Conservation (phyloP, 2,329 filamentous ascomycete species). For the Neopestalotiopsis rosae region DNA sequence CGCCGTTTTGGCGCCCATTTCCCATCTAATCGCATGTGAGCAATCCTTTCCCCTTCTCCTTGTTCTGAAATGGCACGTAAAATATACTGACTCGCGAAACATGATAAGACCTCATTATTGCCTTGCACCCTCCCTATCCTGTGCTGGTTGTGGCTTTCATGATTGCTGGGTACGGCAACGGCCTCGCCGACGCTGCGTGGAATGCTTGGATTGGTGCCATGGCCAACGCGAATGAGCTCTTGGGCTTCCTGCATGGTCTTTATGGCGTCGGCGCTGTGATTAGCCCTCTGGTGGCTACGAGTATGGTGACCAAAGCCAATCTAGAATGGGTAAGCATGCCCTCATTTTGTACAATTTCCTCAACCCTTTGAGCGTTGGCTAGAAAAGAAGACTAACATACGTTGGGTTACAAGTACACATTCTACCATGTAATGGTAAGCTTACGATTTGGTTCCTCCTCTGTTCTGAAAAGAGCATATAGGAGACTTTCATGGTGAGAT, state of each 20-base stretch:
- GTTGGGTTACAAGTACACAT: slow-evolving; percentile 55
- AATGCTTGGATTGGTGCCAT: slow-evolving; percentile 68
- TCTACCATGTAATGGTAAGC: slow-evolving; percentile 77
- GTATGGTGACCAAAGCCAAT: slow-evolving; percentile 67
- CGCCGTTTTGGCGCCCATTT: slow-evolving; percentile 61
- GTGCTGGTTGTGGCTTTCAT: slow-evolving; percentile 69
- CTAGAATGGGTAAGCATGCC: slow-evolving; percentile 51
- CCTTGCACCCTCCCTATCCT: slow-evolving; percentile 70
- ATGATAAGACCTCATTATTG: slow-evolving; percentile 57
- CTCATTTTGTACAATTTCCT: no score
- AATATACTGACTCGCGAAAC: neutral
- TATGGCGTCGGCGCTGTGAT: slow-evolving; percentile 74
- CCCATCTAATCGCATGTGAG: slow-evolving; percentile 63
- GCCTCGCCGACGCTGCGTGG: slow-evolving; percentile 63
- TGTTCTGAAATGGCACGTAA: neutral
- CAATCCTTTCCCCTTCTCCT: neutral
- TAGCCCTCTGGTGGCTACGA: slow-evolving; percentile 72
- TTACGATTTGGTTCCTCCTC: neutral
- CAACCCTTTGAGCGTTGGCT: no score
- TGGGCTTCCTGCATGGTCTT: slow-evolving; percentile 71
- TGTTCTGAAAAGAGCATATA: neutral
- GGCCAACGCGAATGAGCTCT: slow-evolving; percentile 70
- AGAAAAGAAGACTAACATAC: no score
- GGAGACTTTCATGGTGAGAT: neutral
- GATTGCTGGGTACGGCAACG: slow-evolving; percentile 74